Evolutionary conservation across 345 rosid genomes (phyloP), one percentile per base, ranked within the genome.

Genomic region (Noccaea bulbosa): DNA sequence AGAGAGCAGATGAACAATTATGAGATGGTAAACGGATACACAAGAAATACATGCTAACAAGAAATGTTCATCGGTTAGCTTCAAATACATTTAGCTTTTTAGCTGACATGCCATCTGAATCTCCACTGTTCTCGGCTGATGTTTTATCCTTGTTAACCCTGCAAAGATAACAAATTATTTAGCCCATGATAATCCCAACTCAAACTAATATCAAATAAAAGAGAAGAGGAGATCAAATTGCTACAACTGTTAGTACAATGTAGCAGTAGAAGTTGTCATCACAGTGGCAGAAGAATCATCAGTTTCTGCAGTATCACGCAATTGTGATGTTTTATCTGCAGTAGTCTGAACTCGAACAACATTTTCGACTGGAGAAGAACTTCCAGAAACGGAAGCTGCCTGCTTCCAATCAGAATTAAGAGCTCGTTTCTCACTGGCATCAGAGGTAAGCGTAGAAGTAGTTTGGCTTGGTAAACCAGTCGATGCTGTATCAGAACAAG

Each of bases 381-480:
- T 73, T 61, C 46, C 80, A 78, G 71, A 70, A 75, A 83, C 65
- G 62, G 74, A 70, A 50, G 62, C 74, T 49, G 82, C 59, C 52
- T 77, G 71, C 73, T 38, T 56, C 65, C 7, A 32, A 45, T 75
- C 85, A 73, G 93, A 75, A 69, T 47, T 73, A 11, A 58, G 59
- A 59, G 71, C 80, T 62, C 76, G 73, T 66, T 83, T 76, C 38
- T 69, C 63, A 70, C 68, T 24, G 68, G 45, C 57, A 56, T 55
- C 73, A 59, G 73, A 69, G 65, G 86, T 71, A 66, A 86, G 86
- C 11, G 55, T 79, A 39, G 69, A 83, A 37, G 80, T 72, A 69
- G 79, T 78, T 54, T 88, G 90, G 77, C 87, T 87, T 47, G 86
- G 85, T 40, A 81, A 77, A 72, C 74, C 77, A 72, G 67, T 62